phyloP scores from a whole-genome alignment of 2,329 filamentous ascomycete genomes.

The Gaeumannomyces tritici region DNA sequence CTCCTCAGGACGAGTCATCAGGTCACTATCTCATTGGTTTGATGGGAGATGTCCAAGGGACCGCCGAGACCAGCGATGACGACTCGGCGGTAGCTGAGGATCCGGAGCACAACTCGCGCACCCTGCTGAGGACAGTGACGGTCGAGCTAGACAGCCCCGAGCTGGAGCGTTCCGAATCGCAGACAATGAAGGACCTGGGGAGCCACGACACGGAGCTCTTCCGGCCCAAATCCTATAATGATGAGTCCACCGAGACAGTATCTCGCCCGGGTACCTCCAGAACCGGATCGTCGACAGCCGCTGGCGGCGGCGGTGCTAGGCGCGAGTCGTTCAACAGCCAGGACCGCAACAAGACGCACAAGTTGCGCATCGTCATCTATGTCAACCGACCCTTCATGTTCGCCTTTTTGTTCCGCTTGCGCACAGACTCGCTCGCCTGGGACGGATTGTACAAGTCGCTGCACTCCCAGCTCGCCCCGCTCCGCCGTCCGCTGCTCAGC shows the following conservation, averaged over 20 bases:
- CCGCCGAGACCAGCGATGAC: slow-evolving; percentile 14
- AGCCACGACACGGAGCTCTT: slow-evolving; percentile 24
- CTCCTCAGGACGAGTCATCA: slow-evolving; percentile 9
- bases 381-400: slow-evolving; percentile 69
- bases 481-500: slow-evolving; percentile 44
- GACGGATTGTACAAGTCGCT: slow-evolving; percentile 48
- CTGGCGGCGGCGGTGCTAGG: slow-evolving; percentile 8
- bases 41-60: slow-evolving; percentile 51
- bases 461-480: slow-evolving; percentile 49
- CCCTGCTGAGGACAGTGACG: slow-evolving; percentile 55
- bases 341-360: slow-evolving; percentile 43
- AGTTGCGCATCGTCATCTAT: slow-evolving; percentile 62
- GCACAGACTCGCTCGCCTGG: slow-evolving; percentile 47
- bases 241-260: slow-evolving; percentile 2
- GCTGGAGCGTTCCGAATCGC: slow-evolving; percentile 28
- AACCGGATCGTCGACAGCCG: slow-evolving; percentile 5
- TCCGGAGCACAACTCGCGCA: slow-evolving; percentile 39
- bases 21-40: slow-evolving; percentile 59
- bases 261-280: slow-evolving; percentile 1
- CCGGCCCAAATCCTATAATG: slow-evolving; percentile 15
- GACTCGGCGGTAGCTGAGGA: slow-evolving; percentile 21
- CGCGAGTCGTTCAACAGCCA: slow-evolving; percentile 29
- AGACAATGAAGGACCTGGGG: slow-evolving; percentile 34
- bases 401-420: slow-evolving; percentile 59
- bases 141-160: slow-evolving; percentile 47